Percentiles rank a stretch among this genome's conserved stretches.
Conservation (phyloP, 129 eudicot species). For the Dittrichia graveolens region DNA sequence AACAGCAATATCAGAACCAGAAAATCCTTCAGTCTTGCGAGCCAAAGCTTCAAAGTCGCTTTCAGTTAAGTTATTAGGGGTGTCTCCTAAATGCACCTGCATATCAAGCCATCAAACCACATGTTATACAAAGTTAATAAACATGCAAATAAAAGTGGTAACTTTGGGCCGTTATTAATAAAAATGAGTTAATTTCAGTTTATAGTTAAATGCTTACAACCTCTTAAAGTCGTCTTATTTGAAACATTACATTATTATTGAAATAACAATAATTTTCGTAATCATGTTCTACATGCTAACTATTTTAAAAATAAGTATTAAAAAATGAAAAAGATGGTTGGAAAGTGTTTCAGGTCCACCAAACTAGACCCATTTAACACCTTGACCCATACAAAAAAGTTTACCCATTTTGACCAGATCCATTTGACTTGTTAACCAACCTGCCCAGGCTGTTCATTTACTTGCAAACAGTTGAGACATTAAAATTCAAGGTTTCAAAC, state of each 20-base stretch:
- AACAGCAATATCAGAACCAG: constrained; percentile 97
- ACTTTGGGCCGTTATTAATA: background rate
- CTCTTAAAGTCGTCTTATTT: background rate
- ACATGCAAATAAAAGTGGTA: constrained; percentile 11
- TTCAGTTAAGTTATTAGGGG: constrained; percentile 92
- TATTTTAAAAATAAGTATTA: background rate
- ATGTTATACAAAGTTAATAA: background rate
- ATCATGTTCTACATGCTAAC: background rate
- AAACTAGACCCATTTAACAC: background rate
- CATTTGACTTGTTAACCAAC: background rate
- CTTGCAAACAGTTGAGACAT: background rate
- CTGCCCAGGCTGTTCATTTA: background rate
- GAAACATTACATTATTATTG: background rate
- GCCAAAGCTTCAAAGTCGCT: constrained; percentile 81
- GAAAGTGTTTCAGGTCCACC: background rate
- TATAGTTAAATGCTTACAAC: background rate
- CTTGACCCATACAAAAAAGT: constrained; percentile 2
- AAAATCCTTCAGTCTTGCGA: constrained; percentile 93
- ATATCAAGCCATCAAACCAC: constrained; percentile 24
- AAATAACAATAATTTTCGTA: background rate
- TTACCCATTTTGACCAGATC: background rate
- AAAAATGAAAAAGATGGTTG: background rate
- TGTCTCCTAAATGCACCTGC: constrained; percentile 98
- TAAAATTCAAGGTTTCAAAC: background rate
- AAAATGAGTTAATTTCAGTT: background rate